Evolutionary conservation across 2,329 filamentous ascomycete species (phyloP), one percentile per base, ranked within the genome.

Genomic region (Phyllosticta citriasiana): DNA sequence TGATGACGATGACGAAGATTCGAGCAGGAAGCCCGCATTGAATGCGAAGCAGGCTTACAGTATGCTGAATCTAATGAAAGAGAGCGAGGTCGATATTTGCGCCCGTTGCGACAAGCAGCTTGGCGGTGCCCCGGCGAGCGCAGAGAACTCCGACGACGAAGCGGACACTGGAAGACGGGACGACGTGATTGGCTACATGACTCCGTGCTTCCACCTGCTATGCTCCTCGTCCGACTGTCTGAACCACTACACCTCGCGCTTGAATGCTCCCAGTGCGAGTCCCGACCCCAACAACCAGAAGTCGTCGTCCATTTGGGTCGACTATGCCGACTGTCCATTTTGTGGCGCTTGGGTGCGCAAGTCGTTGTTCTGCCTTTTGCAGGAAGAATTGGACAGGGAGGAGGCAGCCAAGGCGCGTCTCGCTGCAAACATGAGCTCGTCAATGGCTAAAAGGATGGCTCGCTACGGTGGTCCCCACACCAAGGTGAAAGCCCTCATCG

Each of bases 391-490:
- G 55, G 73, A 80, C 56, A 73, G 76, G 40, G 77, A 80, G 57
- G 69, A 78, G 59, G 72, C 84, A 74, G 72, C 83, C 78, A 70
- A 83, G 78, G 86, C 75, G 73, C 84, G 70, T 77, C 80, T 69
- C 72, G 81, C 74, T 68, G 76, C 73, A 61, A 80, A 74, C 70
- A 70, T 76, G 1, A 86, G 82, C 64, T 6, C 40, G 4, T 47
- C 14, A 2, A 77, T 80, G 14, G 81, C 81, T 56, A 88, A 86
- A 69, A 78, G 80, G 56, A 69, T 87, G 10, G 84, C 84, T 25
- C 83, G 79, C 53, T 99, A 97, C 71, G 81, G 82, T 53, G 92
- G 92, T 0, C 93, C 93, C 0, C 91, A 96, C 69, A 96, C 92
- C 4, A 99, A 99, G 77, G 96, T 94, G 0, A 85, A 83, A 62